A percentile compares a stretch with the other conserved stretches of the same genome.
phyloP scores from a whole-genome alignment of 345 rosid genomes.

The Syzygium jambos region DNA sequence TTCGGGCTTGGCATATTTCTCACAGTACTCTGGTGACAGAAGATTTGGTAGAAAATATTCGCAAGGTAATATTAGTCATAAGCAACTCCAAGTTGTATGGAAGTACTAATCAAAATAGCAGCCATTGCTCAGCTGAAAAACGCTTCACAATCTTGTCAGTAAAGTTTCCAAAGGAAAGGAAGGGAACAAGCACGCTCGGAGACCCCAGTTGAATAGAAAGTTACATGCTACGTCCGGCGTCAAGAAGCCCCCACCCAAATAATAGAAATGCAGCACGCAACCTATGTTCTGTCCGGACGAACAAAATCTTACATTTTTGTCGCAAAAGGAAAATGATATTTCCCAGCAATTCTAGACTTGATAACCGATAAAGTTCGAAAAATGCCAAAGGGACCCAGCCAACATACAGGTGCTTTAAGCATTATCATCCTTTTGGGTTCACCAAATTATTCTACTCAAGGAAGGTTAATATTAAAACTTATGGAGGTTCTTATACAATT shows the following conservation, averaged over 20 bases:
- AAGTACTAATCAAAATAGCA: neutral
- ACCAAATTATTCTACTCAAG: neutral
- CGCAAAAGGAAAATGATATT: neutral
- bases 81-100: neutral
- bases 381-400: neutral
- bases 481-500: neutral
- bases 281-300: neutral
- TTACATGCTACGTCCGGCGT: neutral
- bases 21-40: constrained; percentile 52
- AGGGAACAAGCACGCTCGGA: neutral
- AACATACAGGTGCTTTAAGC: neutral
- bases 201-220: neutral
- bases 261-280: neutral
- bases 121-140: neutral
- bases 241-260: neutral
- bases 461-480: neutral
- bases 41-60: neutral
- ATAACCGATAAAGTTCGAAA: neutral
- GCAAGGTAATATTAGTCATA: neutral
- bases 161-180: neutral
- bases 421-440: neutral
- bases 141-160: neutral
- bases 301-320: neutral
- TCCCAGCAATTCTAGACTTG: neutral
- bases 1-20: constrained; percentile 85